phyloP scores from a whole-genome alignment of 1,139 yeast species.

The Petasospora fabianii region DNA sequence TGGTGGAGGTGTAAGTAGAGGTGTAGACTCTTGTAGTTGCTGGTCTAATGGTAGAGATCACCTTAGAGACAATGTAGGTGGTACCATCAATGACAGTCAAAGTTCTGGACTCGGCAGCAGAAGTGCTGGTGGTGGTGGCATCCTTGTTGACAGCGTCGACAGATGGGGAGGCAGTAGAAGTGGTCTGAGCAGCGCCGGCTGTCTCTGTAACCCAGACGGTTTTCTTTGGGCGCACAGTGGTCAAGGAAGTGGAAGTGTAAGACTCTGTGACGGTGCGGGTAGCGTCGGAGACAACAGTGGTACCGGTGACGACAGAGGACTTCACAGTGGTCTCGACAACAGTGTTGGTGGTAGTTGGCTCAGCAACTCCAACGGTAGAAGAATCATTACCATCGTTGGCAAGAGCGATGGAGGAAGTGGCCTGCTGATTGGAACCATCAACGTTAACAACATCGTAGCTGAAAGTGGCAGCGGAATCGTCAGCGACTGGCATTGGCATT shows the following conservation, averaged over 20 bases:
- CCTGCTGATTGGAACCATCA: constrained; percentile 26
- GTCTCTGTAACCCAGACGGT: constrained; percentile 27
- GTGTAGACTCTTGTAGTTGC: constrained; percentile 23
- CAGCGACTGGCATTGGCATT: constrained; percentile 20
- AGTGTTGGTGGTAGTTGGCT: constrained; percentile 19
- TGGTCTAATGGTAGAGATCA: constrained; percentile 25
- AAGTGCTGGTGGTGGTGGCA: no score
- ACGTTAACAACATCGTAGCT: constrained; percentile 26
- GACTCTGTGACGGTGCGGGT: constrained; percentile 13
- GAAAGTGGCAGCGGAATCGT: constrained; percentile 19
- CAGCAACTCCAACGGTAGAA: constrained; percentile 21
- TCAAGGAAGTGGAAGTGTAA: constrained; percentile 23
- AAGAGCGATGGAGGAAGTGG: constrained; percentile 20
- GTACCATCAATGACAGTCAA: constrained; percentile 28
- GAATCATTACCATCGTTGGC: constrained; percentile 16
- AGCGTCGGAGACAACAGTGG: constrained; percentile 9
- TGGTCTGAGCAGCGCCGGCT: constrained; percentile 8
- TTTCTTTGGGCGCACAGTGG: constrained; percentile 22
- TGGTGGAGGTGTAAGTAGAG: constrained; percentile 19
- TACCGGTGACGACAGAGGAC: constrained; percentile 12
- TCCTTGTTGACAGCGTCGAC: constrained; percentile 10
- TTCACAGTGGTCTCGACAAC: constrained; percentile 7
- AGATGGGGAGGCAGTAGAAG: constrained; percentile 5
- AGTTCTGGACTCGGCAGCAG: constrained; percentile 9
- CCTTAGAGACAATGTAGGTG: constrained; percentile 24